Conservation (phyloP, 306 rosid genomes). For the Parietaria judaica region DNA sequence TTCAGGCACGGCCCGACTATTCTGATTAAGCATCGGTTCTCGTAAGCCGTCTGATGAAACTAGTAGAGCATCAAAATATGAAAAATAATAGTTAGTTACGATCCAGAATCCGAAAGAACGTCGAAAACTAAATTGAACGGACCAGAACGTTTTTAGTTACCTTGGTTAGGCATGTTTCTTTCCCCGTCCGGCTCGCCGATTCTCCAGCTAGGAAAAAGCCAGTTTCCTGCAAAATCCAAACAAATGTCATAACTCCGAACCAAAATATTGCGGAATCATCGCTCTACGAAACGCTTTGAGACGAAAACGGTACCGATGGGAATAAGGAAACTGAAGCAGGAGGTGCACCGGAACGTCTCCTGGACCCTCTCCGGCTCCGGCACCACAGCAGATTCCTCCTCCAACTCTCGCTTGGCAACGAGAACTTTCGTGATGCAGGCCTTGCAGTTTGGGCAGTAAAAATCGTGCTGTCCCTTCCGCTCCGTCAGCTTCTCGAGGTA, state of each 20-base stretch:
- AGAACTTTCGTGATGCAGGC: conserved; percentile 67
- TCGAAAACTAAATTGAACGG: no score
- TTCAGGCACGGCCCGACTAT: conserved; percentile 3
- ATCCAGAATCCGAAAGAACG: background rate
- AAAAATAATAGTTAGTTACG: background rate
- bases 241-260: no score
- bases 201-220: background rate
- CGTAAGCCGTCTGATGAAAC: conserved; percentile 3
- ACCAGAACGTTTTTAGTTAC: no score
- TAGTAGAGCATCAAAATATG: conserved; percentile 19
- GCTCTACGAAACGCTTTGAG: no score
- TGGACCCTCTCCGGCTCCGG: background rate
- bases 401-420: conserved; percentile 19
- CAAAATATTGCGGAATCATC: no score
- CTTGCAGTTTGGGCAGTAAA: conserved; percentile 68
- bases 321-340: conserved; percentile 65
- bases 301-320: conserved; percentile 30
- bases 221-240: background rate
- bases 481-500: conserved; percentile 40
- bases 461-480: conserved; percentile 47
- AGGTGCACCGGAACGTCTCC: conserved; percentile 31
- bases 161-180: no score
- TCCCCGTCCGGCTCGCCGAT: background rate
- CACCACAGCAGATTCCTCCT: background rate
- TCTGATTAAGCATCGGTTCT: background rate